Percentiles rank a stretch among this genome's conserved stretches.
Evolutionary conservation across 73 alveolate genomes (phyloP).

Genomic region (Paramecium biaurelia): DNA sequence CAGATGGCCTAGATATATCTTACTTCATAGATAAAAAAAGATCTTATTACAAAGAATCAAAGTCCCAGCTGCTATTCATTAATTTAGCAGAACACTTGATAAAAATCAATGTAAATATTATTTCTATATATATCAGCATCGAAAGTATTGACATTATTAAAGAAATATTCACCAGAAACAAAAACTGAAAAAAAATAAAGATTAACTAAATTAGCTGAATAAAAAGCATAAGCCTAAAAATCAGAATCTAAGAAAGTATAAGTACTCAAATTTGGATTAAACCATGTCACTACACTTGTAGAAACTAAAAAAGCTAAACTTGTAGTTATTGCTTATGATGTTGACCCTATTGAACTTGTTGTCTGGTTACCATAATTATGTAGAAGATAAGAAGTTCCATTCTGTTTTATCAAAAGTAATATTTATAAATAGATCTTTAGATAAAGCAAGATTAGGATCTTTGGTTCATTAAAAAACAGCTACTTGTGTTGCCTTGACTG

Average conservation of each 20-base stretch:
- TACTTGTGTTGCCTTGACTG: slow-evolving; percentile 97
- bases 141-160: slow-evolving; percentile 77
- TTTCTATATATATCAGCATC: slow-evolving; percentile 52
- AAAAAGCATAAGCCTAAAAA: slow-evolving; percentile 82
- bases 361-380: slow-evolving; percentile 97
- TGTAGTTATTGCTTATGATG: slow-evolving; percentile 98
- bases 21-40: slow-evolving; percentile 97
- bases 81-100: slow-evolving; percentile 69
- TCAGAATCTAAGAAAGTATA: slow-evolving; percentile 87
- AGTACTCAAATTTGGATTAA: slow-evolving; percentile 95
- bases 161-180: slow-evolving; percentile 94
- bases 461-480: slow-evolving; percentile 98
- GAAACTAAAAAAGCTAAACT: slow-evolving; percentile 97
- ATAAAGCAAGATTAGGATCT: slow-evolving; percentile 95
- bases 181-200: slow-evolving; percentile 71
- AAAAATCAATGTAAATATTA: slow-evolving; percentile 47
- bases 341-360: slow-evolving; percentile 98
- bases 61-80: slow-evolving; percentile 97
- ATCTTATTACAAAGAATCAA: slow-evolving; percentile 93
- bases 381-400: slow-evolving; percentile 96
- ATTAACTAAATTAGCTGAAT: slow-evolving; percentile 89
- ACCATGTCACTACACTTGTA: slow-evolving; percentile 97
- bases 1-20: slow-evolving; percentile 98
- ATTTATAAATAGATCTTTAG: slow-evolving; percentile 3
- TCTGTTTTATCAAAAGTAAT: slow-evolving; percentile 86